Base-by-base conservation (phyloP, 1,284 basidiomycete species). In the Xerocomus nothofagi region DNA sequence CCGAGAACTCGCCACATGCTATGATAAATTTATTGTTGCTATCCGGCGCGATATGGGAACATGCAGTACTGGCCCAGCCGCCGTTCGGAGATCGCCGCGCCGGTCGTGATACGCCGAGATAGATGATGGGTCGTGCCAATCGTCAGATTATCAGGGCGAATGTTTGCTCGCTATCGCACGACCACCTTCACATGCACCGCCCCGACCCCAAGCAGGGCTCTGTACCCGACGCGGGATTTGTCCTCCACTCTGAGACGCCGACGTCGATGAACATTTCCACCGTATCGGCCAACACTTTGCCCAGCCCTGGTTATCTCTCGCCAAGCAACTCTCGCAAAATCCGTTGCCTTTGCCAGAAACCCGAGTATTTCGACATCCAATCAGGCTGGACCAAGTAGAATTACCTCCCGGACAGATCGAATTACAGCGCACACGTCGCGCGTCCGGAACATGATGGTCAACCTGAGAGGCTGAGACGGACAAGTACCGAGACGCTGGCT, bases 311-410 rank as follows among this genome's bases (percentile, higher is more conserved):
- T 77, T 94, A 7, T 71, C 76, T 4, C 76, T 95, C 51, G 86
- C 94, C 2, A 78, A 84, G 44, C 67, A 74, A 5, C 84, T 96
- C 54, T 78, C 84, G 1, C 59, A 69, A 1, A 62, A 71, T 24
- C 51, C 75, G 9, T 67, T 93, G 0, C 87, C 88, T 2, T n/a
- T n/a, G n/a, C n/a, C 81, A 84, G 0, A 77, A 77, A 54, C 87
- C 82, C 17, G 81, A 88, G 11, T 65, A 79, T 30, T 98, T 93
- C 86, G 79, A 85, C 26, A 71, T 86, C 20, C 78, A 81, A 55
- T 80, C 91, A 0, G 96, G 97, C 7, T 99, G 97, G 96, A 94
- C 91, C 2, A 87, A 88, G 59, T 98, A 98, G 67, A 63, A 84
- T 62, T 73, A 80, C 62, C 70, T 72, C 41, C 54, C 75, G 11